A percentile compares a stretch with the other conserved stretches of the same genome.
phyloP scores from a whole-genome alignment of 345 rosid genomes.

The Limnanthes douglasii region DNA sequence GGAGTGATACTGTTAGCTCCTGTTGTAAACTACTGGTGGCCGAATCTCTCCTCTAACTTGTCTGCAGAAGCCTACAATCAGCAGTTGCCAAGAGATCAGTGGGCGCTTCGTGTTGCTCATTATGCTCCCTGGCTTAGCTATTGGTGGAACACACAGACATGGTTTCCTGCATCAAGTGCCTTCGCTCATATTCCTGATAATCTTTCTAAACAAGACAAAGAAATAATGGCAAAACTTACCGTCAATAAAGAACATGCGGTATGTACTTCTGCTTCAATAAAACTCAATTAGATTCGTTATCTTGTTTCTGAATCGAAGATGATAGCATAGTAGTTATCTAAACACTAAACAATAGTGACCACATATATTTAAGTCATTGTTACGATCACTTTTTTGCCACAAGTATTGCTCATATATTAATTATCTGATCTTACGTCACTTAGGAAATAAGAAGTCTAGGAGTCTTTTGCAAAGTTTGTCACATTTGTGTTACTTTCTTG shows the following conservation, averaged over 20 bases:
- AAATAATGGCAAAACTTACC: constrained; percentile 13
- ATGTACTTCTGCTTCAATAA: no score
- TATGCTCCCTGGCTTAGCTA: constrained; percentile 28
- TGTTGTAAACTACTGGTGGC: constrained; percentile 45
- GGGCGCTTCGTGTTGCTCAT: constrained; percentile 40
- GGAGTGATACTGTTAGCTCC: constrained; percentile 38
- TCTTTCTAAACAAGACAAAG: constrained; percentile 20
- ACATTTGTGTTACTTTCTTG: no score
- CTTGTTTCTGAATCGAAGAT: no score
- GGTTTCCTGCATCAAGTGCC: constrained; percentile 23
- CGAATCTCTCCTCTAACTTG: constrained; percentile 26
- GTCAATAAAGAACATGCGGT: constrained; percentile 9
- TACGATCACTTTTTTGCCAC: no score
- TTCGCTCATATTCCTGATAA: constrained; percentile 9
- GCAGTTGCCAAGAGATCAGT: constrained; percentile 26
- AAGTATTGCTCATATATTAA: no score
- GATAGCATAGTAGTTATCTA: no score
- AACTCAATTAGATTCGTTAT: no score
- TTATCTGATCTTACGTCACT: no score
- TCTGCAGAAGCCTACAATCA: constrained; percentile 17
- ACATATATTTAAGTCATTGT: no score
- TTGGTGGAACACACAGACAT: constrained; percentile 55
- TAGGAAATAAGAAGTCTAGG: no score
- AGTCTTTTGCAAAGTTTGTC: no score
- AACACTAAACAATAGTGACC: no score